These are phyloP conservation scores for Eimeria maxima DNA, from an alignment of 169 alveolate species.

Conservation along the genomic window DNA sequence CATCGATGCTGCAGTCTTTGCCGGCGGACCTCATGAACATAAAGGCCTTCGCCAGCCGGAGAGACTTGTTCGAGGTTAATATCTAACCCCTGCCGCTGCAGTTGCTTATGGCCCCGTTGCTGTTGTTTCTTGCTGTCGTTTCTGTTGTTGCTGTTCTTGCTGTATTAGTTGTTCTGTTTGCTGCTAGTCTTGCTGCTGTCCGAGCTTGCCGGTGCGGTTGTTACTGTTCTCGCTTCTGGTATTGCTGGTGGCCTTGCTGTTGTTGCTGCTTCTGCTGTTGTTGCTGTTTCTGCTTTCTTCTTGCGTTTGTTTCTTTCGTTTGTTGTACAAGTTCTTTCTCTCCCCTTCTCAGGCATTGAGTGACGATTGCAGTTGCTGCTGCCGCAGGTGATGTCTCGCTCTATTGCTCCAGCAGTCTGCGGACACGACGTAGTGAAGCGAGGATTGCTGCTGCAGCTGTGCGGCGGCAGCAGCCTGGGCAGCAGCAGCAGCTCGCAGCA, in stretches of 20 bases:
- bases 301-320: background rate
- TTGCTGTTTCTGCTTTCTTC: background rate
- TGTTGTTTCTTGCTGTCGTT: no score
- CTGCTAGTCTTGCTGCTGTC: background rate
- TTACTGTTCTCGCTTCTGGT: background rate
- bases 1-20: slow-evolving; percentile 67
- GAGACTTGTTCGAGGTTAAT: slow-evolving; percentile 86
- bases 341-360: no score
- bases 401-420: slow-evolving; percentile 98
- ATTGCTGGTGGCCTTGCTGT: background rate
- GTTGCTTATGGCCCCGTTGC: no score
- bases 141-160: no score
- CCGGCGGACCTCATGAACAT: slow-evolving; percentile 65
- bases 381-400: slow-evolving; percentile 92
- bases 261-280: background rate
- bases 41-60: slow-evolving; percentile 28
- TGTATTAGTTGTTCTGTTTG: no score
- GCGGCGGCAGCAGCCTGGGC: slow-evolving; percentile 96
- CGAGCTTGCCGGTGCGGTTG: no score
- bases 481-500: no score
- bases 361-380: no score
- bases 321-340: no score
- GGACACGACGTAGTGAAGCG: slow-evolving; percentile 97
- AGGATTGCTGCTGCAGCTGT: slow-evolving; percentile 95
- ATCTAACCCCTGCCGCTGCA: background rate